These are phyloP conservation scores for Leptographium flavum DNA, from an alignment of 2,329 filamentous ascomycete species.

Conservation along the genomic window DNA sequence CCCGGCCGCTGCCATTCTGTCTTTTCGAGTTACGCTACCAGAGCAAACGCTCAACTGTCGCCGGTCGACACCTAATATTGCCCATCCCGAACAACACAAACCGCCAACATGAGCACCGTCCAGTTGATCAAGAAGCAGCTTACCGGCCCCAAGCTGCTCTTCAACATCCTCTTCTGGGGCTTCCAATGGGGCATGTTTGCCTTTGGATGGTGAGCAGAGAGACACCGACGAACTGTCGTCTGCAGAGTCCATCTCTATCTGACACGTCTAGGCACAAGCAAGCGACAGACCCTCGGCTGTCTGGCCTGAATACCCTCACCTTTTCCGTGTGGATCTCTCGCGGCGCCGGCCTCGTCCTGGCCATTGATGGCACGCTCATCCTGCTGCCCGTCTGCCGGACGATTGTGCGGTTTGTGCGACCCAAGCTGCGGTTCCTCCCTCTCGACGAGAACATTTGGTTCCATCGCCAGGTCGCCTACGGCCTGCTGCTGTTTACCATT, in stretches of 20 bases:
- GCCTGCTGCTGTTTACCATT: constrained; percentile 68
- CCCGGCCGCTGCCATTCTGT: not conserved
- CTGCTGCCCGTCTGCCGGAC: constrained; percentile 91
- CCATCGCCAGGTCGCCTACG: constrained; percentile 86
- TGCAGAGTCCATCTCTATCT: too few relatives aligned
- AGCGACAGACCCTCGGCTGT: constrained; percentile 49
- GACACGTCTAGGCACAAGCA: constrained; percentile 60
- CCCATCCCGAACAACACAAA: not conserved
- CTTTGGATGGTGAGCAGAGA: constrained; percentile 55
- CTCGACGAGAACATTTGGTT: constrained; percentile 98
- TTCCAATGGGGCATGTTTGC: constrained; percentile 69
- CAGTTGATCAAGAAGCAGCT: constrained; percentile 48
- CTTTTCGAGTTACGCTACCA: too few relatives aligned
- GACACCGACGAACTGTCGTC: too few relatives aligned
- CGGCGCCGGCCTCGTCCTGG: constrained; percentile 77
- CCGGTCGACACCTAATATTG: constrained; percentile 36
- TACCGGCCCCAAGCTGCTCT: constrained; percentile 55
- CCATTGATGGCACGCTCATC: constrained; percentile 75
- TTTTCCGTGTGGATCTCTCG: constrained; percentile 95
- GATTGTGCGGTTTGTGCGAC: constrained; percentile 67
- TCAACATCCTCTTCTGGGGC: constrained; percentile 70
- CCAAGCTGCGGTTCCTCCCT: constrained; percentile 76
- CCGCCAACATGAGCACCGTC: constrained; percentile 25
- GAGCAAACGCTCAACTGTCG: constrained; percentile 22
- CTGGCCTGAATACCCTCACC: constrained; percentile 62